phyloP scores from a whole-genome alignment of 2,329 filamentous ascomycete species.

The Phialophora tarda region DNA sequence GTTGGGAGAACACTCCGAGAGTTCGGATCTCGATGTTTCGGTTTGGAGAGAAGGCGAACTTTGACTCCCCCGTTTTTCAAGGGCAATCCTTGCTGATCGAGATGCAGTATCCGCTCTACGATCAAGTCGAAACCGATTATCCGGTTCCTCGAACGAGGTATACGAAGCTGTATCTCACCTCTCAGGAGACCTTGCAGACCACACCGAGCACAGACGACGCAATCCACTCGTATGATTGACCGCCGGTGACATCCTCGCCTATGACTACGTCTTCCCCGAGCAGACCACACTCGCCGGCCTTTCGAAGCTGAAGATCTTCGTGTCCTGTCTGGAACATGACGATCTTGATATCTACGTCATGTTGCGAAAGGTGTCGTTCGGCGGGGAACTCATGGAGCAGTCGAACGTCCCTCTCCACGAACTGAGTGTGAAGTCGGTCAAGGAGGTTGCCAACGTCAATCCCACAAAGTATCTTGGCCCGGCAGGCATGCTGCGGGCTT shows the following conservation, averaged over 20 bases:
- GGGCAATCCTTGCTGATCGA: neutral
- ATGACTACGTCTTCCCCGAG: constrained; percentile 50
- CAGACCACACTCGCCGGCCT: constrained; percentile 50
- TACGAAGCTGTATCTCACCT: constrained; percentile 43
- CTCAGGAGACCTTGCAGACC: constrained; percentile 22
- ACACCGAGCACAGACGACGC: constrained; percentile 19
- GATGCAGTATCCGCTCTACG: constrained; percentile 27
- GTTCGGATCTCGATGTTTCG: constrained; percentile 44
- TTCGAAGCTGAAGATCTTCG: constrained; percentile 55
- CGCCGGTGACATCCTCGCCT: constrained; percentile 38
- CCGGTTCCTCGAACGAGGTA: constrained; percentile 31
- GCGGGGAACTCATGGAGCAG: constrained; percentile 52
- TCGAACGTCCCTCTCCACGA: constrained; percentile 52
- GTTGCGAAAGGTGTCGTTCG: constrained; percentile 52
- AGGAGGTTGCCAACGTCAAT: constrained; percentile 50
- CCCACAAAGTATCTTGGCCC: constrained; percentile 48
- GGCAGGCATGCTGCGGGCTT: constrained; percentile 53
- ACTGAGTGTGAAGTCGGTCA: constrained; percentile 43
- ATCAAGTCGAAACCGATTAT: constrained; percentile 43
- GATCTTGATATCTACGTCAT: constrained; percentile 55
- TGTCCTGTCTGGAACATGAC: constrained; percentile 51
- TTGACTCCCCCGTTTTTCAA: neutral
- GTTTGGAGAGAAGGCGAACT: constrained; percentile 12
- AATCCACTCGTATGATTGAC: constrained; percentile 26
- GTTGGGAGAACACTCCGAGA: constrained; percentile 54